Conservation (phyloP, 2,329 filamentous ascomycete genomes). For the Thelonectria blattea region DNA sequence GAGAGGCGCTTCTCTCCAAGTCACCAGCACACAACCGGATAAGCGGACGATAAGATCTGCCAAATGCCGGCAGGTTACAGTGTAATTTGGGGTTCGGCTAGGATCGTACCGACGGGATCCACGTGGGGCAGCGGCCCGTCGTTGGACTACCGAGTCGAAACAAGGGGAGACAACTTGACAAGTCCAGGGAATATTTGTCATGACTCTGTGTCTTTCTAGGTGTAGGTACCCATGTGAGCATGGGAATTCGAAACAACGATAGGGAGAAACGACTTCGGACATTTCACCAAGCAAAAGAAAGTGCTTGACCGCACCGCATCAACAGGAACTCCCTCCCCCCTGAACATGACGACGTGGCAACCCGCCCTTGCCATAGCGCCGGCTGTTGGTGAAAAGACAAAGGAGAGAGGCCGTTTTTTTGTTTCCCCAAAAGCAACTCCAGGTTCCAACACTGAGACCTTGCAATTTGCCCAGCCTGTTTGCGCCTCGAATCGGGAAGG, state of each 20-base stretch:
- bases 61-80: background rate
- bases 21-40: background rate
- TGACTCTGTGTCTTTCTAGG: background rate
- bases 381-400: background rate
- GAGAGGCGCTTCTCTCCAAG: background rate
- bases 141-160: background rate
- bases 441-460: background rate
- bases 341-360: background rate
- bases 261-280: background rate
- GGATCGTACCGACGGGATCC: background rate
- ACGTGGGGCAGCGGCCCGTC: background rate
- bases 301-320: background rate
- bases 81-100: background rate
- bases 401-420: background rate
- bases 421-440: background rate
- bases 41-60: background rate
- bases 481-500: background rate
- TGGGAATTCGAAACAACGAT: background rate
- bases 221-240: background rate
- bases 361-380: background rate
- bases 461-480: background rate
- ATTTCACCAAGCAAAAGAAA: background rate
- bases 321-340: background rate
- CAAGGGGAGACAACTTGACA: background rate
- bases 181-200: background rate